These are phyloP conservation scores for Ceratocystis diversiconidia DNA, from an alignment of 2,329 filamentous ascomycete genomes.

Conservation along the genomic window DNA sequence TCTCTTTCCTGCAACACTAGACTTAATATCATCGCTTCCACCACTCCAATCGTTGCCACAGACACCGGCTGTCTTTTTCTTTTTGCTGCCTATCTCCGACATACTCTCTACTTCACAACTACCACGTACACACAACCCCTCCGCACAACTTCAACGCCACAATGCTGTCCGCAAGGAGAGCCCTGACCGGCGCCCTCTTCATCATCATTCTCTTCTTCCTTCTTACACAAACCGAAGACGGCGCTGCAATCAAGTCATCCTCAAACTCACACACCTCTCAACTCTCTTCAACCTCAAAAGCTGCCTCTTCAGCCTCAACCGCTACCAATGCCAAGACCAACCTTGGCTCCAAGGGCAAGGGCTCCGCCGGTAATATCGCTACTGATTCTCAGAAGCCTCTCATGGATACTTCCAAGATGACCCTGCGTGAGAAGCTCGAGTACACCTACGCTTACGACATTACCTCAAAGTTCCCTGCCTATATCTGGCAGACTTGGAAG, in stretches of 20 bases:
- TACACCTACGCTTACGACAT: slow-evolving; percentile 93
- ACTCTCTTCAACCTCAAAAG: slow-evolving; percentile 22
- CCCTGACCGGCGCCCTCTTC: slow-evolving; percentile 55
- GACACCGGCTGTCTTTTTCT: neutral
- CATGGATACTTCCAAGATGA: slow-evolving; percentile 56
- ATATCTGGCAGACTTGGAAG: slow-evolving; percentile 99
- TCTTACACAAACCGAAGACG: slow-evolving; percentile 45
- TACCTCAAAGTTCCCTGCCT: slow-evolving; percentile 78
- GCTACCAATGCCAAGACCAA: slow-evolving; percentile 9
- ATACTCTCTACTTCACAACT: neutral
- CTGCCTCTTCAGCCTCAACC: slow-evolving; percentile 5
- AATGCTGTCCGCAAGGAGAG: slow-evolving; percentile 71
- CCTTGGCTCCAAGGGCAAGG: neutral
- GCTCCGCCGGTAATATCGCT: slow-evolving; percentile 20
- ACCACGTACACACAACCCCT: neutral
- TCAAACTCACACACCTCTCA: slow-evolving; percentile 23
- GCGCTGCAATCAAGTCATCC: slow-evolving; percentile 19
- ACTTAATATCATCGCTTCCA: neutral
- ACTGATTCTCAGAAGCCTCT: slow-evolving; percentile 43
- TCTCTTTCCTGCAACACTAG: neutral
- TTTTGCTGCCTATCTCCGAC: neutral
- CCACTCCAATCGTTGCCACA: neutral
- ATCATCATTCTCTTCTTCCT: slow-evolving; percentile 57
- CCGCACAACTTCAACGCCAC: slow-evolving; percentile 20
- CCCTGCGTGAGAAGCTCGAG: slow-evolving; percentile 64